A percentile compares a stretch with the other conserved stretches of the same genome.
phyloP scores from a whole-genome alignment of 768 basidiomycete genomes.

The Mycena kentingensis region DNA sequence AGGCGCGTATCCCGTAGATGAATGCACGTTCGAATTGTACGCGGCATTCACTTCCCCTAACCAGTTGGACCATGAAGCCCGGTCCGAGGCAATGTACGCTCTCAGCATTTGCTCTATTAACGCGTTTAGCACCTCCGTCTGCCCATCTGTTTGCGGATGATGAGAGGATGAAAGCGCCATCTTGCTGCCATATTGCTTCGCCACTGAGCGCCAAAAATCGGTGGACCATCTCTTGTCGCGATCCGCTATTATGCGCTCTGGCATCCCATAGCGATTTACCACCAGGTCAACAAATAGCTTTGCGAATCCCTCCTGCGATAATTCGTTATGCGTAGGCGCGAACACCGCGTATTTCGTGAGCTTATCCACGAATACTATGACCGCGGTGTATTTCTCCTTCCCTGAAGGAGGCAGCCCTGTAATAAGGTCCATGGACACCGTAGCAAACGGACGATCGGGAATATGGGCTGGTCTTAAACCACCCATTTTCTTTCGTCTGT shows the following conservation, averaged over 20 bases:
- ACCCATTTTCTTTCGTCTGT: background rate
- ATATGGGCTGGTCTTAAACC: background rate
- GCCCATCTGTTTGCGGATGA: too few species aligned
- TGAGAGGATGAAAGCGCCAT: slow-evolving; percentile 27
- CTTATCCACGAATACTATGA: slow-evolving; percentile 27
- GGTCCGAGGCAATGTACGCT: slow-evolving; percentile 26
- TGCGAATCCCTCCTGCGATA: background rate
- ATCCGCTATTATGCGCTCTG: slow-evolving; percentile 5
- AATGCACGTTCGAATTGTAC: slow-evolving; percentile 31
- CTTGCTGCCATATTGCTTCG: background rate
- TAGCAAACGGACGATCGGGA: background rate
- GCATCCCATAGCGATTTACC: background rate
- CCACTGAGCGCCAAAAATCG: slow-evolving; percentile 20
- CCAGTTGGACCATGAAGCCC: slow-evolving; percentile 28
- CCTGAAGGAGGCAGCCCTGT: slow-evolving; percentile 6
- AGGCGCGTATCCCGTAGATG: slow-evolving; percentile 27
- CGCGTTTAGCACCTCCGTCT: too few species aligned
- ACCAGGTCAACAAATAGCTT: background rate
- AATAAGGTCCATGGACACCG: background rate
- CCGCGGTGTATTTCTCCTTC: slow-evolving; percentile 21
- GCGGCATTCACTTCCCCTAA: slow-evolving; percentile 29
- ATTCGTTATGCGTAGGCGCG: slow-evolving; percentile 23
- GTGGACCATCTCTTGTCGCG: slow-evolving; percentile 5
- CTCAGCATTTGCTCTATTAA: too few species aligned
- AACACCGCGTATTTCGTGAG: slow-evolving; percentile 38